Base-by-base conservation (phyloP, 2,329 filamentous ascomycete species). In the Colletotrichum gloeosporioides region DNA sequence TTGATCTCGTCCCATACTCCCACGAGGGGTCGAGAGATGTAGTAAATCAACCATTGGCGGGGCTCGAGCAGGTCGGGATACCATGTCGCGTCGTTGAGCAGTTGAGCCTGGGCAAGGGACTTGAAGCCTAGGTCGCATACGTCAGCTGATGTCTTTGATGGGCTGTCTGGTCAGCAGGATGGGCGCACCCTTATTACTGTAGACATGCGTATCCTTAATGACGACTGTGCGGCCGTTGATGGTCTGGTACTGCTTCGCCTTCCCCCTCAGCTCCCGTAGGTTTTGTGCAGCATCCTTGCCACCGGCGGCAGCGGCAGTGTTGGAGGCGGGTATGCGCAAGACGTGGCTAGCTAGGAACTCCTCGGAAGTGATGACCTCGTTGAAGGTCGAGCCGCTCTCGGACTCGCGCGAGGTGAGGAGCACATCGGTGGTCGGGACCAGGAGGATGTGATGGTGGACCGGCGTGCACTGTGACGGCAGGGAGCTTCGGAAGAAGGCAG, bases 311-410 rank as follows among this genome's bases (percentile, higher is more conserved):
- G 86, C 86, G 74, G 89, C 86, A 74, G 87, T 87, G 39, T 75
- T 75, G 36, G 75, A 69, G 61, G 84, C 81, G 57, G 95, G 93
- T 79, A 98, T 93, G 80, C 96, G 95, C 82, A 99, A 90, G 74
- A 99, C 96, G 94, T 99, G 97, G 88, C 97, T 99, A 78, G 93
- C 95, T 74, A 99, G 91, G 84, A 99, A 99, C 81, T 99, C 97
- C 84, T 99, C 97, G 73, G 95, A 96, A 77, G 92, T 92, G 82
- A 96, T 93, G 79, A 98, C 91, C 83, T 99, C 96, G 80, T 92
- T 89, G 85, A 96, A 94, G 75, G 91, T 88, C 79, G 92, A 89
- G 84, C 94, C 94, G 80, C 94, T 94, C 85, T 99, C 97, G 84
- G 93, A 92, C 86, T 99, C 97, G 88, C 95, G 95, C 84, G 92